These are phyloP conservation scores for Suillus paluster DNA, from an alignment of 768 basidiomycete genomes.

Conservation along the genomic window DNA sequence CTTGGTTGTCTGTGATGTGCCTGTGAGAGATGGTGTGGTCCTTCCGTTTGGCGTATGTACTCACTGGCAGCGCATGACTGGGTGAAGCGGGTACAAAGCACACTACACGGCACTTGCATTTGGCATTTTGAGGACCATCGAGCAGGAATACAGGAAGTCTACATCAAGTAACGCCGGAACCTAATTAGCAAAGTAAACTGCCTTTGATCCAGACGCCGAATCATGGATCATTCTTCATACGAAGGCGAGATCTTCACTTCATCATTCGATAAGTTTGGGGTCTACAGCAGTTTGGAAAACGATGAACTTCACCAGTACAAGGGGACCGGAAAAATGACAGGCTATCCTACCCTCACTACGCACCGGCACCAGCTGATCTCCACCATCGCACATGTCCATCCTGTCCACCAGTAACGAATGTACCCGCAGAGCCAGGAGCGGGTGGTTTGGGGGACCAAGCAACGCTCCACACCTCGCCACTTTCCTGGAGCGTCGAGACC, in stretches of 20 bases:
- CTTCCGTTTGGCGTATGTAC: too few species aligned
- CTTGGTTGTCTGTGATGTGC: too few species aligned
- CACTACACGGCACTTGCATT: too few species aligned
- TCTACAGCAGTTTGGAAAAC: conserved; percentile 3
- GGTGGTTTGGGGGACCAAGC: conserved; percentile 75
- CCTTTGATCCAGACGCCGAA: neutral
- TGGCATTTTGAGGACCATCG: too few species aligned
- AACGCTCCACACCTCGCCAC: conserved; percentile 84
- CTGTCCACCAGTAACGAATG: conserved; percentile 74
- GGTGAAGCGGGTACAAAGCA: too few species aligned
- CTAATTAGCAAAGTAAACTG: neutral
- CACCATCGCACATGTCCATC: conserved; percentile 80
- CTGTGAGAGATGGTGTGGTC: too few species aligned
- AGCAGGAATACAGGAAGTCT: too few species aligned
- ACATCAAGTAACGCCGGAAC: neutral
- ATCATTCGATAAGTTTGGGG: neutral
- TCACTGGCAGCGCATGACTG: too few species aligned
- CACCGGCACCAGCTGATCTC: conserved; percentile 65
- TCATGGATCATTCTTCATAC: neutral
- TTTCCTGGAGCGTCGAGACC: conserved; percentile 79
- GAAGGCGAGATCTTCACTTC: neutral
- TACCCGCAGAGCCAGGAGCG: conserved; percentile 56
- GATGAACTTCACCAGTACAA: neutral
- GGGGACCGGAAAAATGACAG: neutral
- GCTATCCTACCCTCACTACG: conserved; percentile 13